A percentile compares a stretch with the other conserved stretches of the same genome.
Evolutionary conservation across 495 filamentous ascomycete genomes (phyloP).

Genomic region (Lophiotrema nucula): DNA sequence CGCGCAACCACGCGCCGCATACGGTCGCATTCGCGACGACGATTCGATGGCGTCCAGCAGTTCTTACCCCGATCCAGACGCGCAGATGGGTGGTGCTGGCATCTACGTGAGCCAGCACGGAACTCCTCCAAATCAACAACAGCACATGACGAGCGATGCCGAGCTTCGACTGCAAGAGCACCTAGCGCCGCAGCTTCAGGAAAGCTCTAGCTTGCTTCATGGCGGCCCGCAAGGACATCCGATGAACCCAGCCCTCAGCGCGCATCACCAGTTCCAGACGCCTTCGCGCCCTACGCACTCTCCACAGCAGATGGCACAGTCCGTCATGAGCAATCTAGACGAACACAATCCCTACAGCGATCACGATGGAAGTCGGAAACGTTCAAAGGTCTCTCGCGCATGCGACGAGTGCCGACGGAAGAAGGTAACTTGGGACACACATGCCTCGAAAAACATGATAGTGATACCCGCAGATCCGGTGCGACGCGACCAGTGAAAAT

Average conservation of each 20-base stretch:
- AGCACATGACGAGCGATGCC: slow-evolving; percentile 23
- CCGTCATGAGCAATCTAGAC: slow-evolving; percentile 30
- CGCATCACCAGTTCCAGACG: slow-evolving; percentile 29
- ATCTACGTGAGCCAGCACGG: slow-evolving; percentile 33
- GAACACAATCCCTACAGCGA: slow-evolving; percentile 20
- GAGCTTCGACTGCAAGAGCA: slow-evolving; percentile 29
- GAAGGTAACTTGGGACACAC: slow-evolving; percentile 56
- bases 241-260: slow-evolving; percentile 19
- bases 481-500: slow-evolving; percentile 79
- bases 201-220: slow-evolving; percentile 18
- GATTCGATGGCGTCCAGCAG: slow-evolving; percentile 25
- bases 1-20: neutral
- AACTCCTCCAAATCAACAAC: slow-evolving; percentile 20
- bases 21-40: slow-evolving; percentile 11
- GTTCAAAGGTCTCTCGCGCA: slow-evolving; percentile 88
- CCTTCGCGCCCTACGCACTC: slow-evolving; percentile 32
- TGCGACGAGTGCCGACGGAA: slow-evolving; percentile 95
- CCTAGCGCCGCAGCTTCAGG: slow-evolving; percentile 23
- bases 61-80: slow-evolving; percentile 26
- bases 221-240: slow-evolving; percentile 17
- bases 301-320: slow-evolving; percentile 34
- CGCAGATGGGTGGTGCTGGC: slow-evolving; percentile 17
- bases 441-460: neutral
- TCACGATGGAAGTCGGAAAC: slow-evolving; percentile 53
- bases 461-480: slow-evolving; percentile 64